phyloP scores from a whole-genome alignment of 2,329 filamentous ascomycete species.

The Pseudocercospora fijiensis region DNA sequence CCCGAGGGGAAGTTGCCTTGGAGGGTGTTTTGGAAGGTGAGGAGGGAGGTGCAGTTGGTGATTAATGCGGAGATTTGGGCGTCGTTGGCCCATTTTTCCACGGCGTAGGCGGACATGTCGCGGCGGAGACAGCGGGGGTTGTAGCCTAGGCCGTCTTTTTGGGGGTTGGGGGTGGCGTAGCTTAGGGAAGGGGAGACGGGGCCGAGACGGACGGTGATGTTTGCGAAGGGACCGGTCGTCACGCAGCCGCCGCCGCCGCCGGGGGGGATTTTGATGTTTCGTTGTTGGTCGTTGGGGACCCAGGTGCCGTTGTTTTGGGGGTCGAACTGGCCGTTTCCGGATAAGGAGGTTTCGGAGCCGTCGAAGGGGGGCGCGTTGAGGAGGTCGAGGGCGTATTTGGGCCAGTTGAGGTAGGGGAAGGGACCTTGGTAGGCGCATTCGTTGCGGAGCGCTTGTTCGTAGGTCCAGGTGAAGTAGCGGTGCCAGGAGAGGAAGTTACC shows the following conservation, averaged over 20 bases:
- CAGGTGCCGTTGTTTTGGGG: conserved; percentile 42
- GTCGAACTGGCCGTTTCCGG: conserved; percentile 32
- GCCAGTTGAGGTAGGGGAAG: conserved; percentile 35
- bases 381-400: conserved; percentile 46
- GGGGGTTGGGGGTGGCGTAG: conserved; percentile 24
- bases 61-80: conserved; percentile 20
- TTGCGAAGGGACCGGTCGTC: conserved; percentile 50
- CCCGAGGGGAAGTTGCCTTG: conserved; percentile 18
- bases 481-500: conserved; percentile 43
- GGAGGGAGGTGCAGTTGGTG: conserved; percentile 13
- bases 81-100: conserved; percentile 17
- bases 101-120: conserved; percentile 15
- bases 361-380: conserved; percentile 56
- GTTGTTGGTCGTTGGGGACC: neutral
- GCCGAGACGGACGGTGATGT: conserved; percentile 29
- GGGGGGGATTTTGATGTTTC: conserved; percentile 25
- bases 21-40: conserved; percentile 20
- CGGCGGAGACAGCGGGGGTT: conserved; percentile 25
- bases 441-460: conserved; percentile 45
- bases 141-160: conserved; percentile 26
- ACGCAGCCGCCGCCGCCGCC: conserved; percentile 60
- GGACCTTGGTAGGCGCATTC: conserved; percentile 48
- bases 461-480: conserved; percentile 45
- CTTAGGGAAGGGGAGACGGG: conserved; percentile 19
- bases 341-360: conserved; percentile 49